These are phyloP conservation scores for Rossbeevera mucosa DNA, from an alignment of 768 basidiomycete genomes.

Conservation along the genomic window DNA sequence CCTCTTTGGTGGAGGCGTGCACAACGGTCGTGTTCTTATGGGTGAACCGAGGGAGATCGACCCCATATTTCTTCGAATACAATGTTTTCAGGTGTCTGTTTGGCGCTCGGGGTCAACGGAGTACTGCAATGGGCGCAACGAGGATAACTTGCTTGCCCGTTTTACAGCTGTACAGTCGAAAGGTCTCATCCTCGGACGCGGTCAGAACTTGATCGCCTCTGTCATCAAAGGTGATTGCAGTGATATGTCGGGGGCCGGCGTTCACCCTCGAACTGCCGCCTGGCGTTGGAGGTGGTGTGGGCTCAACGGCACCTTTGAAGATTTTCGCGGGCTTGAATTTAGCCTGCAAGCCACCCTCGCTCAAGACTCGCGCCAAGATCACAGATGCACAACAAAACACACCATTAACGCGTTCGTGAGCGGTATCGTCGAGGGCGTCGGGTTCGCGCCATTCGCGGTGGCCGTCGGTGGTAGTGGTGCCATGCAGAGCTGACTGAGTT, in stretches of 20 bases:
- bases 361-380: neutral
- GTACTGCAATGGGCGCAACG: constrained; percentile 14
- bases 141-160: constrained; percentile 81
- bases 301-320: constrained; percentile 74
- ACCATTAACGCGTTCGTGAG: constrained; percentile 55
- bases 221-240: constrained; percentile 88
- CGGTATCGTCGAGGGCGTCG: constrained; percentile 34
- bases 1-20: constrained; percentile 91
- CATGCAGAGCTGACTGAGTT: constrained; percentile 51
- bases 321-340: constrained; percentile 88
- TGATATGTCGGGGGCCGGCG: constrained; percentile 67
- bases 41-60: constrained; percentile 91
- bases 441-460: constrained; percentile 31
- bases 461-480: constrained; percentile 39
- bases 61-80: constrained; percentile 94
- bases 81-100: constrained; percentile 69
- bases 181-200: constrained; percentile 87
- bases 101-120: constrained; percentile 26
- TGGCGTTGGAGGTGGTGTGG: constrained; percentile 44
- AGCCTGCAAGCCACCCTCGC: constrained; percentile 37
- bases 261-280: constrained; percentile 34
- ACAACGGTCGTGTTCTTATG: constrained; percentile 84
- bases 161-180: constrained; percentile 84
- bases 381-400: constrained; percentile 1
- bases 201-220: constrained; percentile 83